Evolutionary conservation across 1,139 yeast genomes (phyloP), one percentile per base, ranked within the genome.

Genomic region (Geotrichum histeridarum): DNA sequence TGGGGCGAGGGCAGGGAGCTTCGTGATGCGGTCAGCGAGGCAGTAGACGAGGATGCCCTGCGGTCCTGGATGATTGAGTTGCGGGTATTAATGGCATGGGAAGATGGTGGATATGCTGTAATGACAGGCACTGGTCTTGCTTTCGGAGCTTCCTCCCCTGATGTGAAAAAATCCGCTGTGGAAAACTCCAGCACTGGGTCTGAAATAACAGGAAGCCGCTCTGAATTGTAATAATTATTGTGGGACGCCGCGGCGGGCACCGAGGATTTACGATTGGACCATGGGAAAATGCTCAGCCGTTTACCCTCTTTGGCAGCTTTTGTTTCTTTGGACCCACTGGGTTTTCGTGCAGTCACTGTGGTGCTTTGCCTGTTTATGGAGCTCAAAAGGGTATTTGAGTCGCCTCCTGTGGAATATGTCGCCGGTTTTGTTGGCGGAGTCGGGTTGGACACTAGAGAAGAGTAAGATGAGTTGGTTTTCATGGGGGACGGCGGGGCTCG

Each of bases 161-260:
- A 53, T 17, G 46, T 51, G 39, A 55, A 46, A 46, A 55, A 55
- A 42, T 53, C 56, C 8, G 56, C 51, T 7, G 56, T 53, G 14
- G 56, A 53, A 33, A 43, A 53, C 37, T 55, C 52, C 6, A 55
- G 35, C 7, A 55, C 52, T 12, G 58, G 58, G 42, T 55, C 56
- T 5, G 58, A 55, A 22, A 55, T 55, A 35, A 55, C 51, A 7
- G 58, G 58, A 18, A 55, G 36, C 30, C 54, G 55, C 27, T 51
- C 58, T 9, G 58, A 48, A 48, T 50, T 44, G 47, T 51, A 51
- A 31, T 51, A 45, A 22, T 51, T 51, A 38, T 35, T 41, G 53
- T 42, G 42, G 27, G 30, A 15, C 11, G 42, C 42, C 12, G 14
- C 31, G 3, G 32, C 32, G 11, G 32, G 12, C 12, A 8, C n/a